phyloP scores from a whole-genome alignment of 2,329 filamentous ascomycete species.

The Akanthomyces lecanii region DNA sequence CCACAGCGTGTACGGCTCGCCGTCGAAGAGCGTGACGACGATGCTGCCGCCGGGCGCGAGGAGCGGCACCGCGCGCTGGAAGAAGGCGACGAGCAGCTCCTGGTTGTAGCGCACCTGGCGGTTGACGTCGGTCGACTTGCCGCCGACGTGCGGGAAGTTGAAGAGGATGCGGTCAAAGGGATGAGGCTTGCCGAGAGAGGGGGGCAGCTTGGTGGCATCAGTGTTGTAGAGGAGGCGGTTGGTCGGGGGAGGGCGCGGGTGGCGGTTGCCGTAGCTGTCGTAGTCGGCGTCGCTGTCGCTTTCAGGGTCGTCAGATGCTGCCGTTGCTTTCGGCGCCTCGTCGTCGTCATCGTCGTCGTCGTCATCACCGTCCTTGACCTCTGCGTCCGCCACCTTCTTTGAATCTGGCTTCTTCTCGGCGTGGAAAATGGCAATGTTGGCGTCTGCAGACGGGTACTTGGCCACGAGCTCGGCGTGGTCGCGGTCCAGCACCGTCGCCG shows the following conservation, averaged over 20 bases:
- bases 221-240: constrained; percentile 54
- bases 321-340: constrained; percentile 16
- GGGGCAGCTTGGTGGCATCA: constrained; percentile 61
- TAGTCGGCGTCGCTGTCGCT: constrained; percentile 19
- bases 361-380: background rate
- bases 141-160: constrained; percentile 96
- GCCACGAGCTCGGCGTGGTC: constrained; percentile 51
- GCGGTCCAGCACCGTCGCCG: constrained; percentile 65
- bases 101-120: constrained; percentile 92
- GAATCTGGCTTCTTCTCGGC: constrained; percentile 26
- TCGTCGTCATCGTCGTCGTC: constrained; percentile 6
- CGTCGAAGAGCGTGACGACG: constrained; percentile 85
- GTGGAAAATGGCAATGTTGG: constrained; percentile 52
- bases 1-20: constrained; percentile 92
- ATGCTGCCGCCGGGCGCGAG: constrained; percentile 57
- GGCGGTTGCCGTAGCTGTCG: constrained; percentile 21
- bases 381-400: constrained; percentile 22
- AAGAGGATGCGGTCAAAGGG: constrained; percentile 78
- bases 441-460: constrained; percentile 71
- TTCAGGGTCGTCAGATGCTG: constrained; percentile 16
- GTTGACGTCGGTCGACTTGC: constrained; percentile 88
- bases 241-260: constrained; percentile 21
- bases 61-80: constrained; percentile 47
- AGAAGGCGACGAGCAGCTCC: constrained; percentile 67
- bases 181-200: constrained; percentile 34